Conservation (phyloP, 805 yeast genomes). For the Candida ulmi region DNA sequence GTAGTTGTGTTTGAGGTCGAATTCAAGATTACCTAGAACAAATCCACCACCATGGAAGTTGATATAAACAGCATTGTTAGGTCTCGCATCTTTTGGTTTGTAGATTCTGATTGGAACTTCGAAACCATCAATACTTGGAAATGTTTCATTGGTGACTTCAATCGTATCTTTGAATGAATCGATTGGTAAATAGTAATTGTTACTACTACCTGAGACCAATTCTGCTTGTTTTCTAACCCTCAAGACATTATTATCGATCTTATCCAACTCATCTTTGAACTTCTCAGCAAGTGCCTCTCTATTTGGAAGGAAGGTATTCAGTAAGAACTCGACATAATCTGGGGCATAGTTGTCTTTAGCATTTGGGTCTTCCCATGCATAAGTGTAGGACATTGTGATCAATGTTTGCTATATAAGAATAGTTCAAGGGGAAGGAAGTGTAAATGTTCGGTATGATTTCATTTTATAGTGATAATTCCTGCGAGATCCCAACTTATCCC, state of each 20-base stretch:
- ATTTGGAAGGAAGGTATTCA: not conserved
- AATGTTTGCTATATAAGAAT: no score
- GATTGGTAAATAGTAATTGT: not conserved
- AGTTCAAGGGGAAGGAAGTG: no score
- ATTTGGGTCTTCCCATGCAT: conserved; percentile 1
- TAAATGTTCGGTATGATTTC: no score
- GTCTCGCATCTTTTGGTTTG: not conserved
- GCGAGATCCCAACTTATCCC: no score
- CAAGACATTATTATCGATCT: not conserved
- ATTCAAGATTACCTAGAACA: conserved; percentile 1
- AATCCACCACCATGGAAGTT: conserved; percentile 8
- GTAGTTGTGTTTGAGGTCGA: conserved; percentile 1
- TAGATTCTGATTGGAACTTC: conserved; percentile 2
- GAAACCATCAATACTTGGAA: conserved; percentile 1
- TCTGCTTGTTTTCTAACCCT: not conserved
- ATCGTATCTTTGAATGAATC: not conserved
- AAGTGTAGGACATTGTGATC: not conserved
- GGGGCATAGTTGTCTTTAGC: not conserved
- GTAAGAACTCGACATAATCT: not conserved
- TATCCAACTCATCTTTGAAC: not conserved
- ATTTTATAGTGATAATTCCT: no score
- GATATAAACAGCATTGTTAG: not conserved
- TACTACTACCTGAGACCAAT: no score
- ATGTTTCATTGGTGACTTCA: not conserved
- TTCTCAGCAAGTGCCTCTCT: not conserved